Base-by-base conservation (phyloP, 2,329 filamentous ascomycete genomes). In the Sporothrix phasma region DNA sequence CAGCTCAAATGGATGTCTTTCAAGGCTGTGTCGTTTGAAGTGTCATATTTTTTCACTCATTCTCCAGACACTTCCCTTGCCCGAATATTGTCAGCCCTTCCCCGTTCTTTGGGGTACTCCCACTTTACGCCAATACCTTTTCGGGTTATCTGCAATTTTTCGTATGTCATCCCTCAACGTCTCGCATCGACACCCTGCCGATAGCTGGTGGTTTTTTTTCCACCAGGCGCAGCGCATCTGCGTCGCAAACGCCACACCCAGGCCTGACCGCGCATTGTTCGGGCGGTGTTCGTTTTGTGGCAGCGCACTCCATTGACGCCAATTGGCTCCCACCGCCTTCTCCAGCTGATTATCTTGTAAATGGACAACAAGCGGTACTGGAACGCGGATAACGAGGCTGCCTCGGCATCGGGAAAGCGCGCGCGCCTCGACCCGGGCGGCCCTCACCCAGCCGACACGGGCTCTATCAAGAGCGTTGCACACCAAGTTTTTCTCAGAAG, bases 351-450 rank as follows among this genome's bases (percentile, higher is more conserved):
- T 24, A 39, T 26, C 37, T 34, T 41, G 47, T 61, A 51, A 53
- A 68, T 67, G 67, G 67, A 68, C 56, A 64, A 37, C 26, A 67
- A 67, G 61, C 39, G 66, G 45, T 31, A 60, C 41, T 64, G 64
- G 45, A 65, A 66, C 66, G 41, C 22, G 13, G 64, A 67, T 59
- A 61, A 65, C 31, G 67, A 66, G 41, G 46, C 51, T 34, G 41
- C 5, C 62, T 54, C 56, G 24, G 47, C 62, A 47, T 61, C 60
- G 13, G 62, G 46, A 8, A 68, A 68, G 63, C 67, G 67, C 31
- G 34, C 53, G 45, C 66, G 65, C 29, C 61, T 64, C 22, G 65
- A 62, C 7, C 4, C 13, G 31, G 59, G 41, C 7, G 19, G 39
- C 39, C 39, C 24, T 26, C n/a, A n/a, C n/a, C n/a, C n/a, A n/a